These are phyloP conservation scores for Cucurbitaria berberidis DNA, from an alignment of 2,329 filamentous ascomycete genomes.

Conservation along the genomic window DNA sequence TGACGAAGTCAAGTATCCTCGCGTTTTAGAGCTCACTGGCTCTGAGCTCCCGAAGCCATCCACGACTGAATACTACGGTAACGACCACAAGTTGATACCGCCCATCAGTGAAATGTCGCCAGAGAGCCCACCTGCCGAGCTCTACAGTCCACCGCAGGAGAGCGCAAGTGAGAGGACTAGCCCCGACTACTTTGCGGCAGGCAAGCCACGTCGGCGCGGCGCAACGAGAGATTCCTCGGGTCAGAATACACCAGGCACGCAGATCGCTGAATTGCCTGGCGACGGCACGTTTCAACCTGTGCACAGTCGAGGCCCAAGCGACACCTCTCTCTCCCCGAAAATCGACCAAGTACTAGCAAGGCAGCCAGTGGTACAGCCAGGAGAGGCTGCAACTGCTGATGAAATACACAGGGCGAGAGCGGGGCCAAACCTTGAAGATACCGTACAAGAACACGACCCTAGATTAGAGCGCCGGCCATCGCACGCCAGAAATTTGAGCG, in stretches of 20 bases:
- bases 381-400: not conserved
- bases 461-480: slow-evolving; percentile 33
- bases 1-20: slow-evolving; percentile 39
- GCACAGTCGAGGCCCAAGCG: slow-evolving; percentile 36
- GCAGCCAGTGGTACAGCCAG: slow-evolving; percentile 6
- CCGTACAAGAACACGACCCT: not conserved
- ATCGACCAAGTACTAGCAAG: slow-evolving; percentile 37
- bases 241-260: slow-evolving; percentile 33
- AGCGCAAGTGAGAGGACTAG: slow-evolving; percentile 12
- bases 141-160: slow-evolving; percentile 41
- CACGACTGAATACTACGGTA: slow-evolving; percentile 32
- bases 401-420: not conserved
- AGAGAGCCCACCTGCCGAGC: slow-evolving; percentile 40
- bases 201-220: slow-evolving; percentile 26
- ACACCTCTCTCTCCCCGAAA: slow-evolving; percentile 30
- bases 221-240: slow-evolving; percentile 35
- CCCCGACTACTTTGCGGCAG: slow-evolving; percentile 36
- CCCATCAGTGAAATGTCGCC: slow-evolving; percentile 43
- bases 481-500: slow-evolving; percentile 41
- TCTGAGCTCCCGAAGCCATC: slow-evolving; percentile 34
- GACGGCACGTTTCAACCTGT: slow-evolving; percentile 26
- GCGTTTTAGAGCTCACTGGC: slow-evolving; percentile 44
- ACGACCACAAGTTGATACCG: slow-evolving; percentile 35
- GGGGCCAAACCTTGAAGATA: not conserved
- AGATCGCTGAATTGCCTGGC: slow-evolving; percentile 41